Conservation (phyloP, 2,329 filamentous ascomycete genomes). For the Coniella vitis region DNA sequence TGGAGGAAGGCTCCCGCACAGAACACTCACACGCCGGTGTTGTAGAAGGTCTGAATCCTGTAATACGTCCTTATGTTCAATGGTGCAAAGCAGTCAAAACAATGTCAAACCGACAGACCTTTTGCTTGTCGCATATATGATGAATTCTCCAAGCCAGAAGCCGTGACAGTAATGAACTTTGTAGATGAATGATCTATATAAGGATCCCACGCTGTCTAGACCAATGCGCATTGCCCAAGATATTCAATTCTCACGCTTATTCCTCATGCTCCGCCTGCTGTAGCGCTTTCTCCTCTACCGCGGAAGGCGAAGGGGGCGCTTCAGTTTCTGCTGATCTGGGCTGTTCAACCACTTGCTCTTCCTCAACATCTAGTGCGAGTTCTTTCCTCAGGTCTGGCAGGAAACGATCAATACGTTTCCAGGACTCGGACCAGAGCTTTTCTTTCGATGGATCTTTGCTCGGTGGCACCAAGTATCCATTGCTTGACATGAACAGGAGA, state of each 20-base stretch:
- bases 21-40: too few species aligned
- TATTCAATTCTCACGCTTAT: background rate
- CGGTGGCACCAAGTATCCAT: slow-evolving; percentile 73
- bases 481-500: slow-evolving; percentile 87
- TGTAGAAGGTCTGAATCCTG: too few species aligned
- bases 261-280: slow-evolving; percentile 3
- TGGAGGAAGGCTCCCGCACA: too few species aligned
- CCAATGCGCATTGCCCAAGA: background rate
- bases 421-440: slow-evolving; percentile 55
- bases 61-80: too few species aligned
- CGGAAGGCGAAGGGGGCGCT: background rate
- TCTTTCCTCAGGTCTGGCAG: slow-evolving; percentile 53
- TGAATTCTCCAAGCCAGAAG: too few species aligned
- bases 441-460: slow-evolving; percentile 47
- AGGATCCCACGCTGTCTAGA: too few species aligned
- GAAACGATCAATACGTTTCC: slow-evolving; percentile 60
- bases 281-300: slow-evolving; percentile 4
- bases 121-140: too few species aligned
- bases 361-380: slow-evolving; percentile 43
- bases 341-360: slow-evolving; percentile 15
- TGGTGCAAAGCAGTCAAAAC: too few species aligned
- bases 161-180: too few species aligned
- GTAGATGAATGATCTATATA: too few species aligned
- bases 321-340: slow-evolving; percentile 1
- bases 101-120: too few species aligned